Evolutionary conservation across 306 rosid species (phyloP).

Genomic region (Vicia sativa): DNA sequence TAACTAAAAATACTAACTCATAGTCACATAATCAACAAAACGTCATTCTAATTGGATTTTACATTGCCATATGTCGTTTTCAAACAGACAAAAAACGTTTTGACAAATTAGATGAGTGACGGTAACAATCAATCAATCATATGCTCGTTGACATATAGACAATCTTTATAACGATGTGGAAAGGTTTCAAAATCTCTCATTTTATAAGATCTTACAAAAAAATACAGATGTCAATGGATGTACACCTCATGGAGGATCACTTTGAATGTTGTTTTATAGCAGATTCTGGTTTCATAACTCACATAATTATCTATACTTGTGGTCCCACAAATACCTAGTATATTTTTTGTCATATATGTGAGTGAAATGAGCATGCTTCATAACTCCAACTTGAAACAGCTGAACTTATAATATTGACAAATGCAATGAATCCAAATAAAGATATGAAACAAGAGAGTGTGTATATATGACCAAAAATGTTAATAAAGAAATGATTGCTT

Average conservation of each 20-base stretch:
- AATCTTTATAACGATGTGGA: slow-evolving; percentile 2
- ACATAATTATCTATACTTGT: not conserved
- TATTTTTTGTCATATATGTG: not conserved
- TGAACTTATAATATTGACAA: not conserved
- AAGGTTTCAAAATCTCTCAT: not conserved
- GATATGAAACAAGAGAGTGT: not conserved
- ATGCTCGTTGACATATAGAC: slow-evolving; percentile 3
- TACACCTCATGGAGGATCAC: not conserved
- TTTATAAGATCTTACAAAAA: not conserved
- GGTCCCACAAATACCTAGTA: not conserved
- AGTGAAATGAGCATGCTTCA: slow-evolving; percentile 14
- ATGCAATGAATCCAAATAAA: not conserved
- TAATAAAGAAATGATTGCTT: slow-evolving; percentile 6
- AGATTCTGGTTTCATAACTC: too few species aligned
- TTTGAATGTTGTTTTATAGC: not conserved
- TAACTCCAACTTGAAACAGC: not conserved
- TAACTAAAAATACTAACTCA: not conserved
- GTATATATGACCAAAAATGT: not conserved
- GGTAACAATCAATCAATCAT: slow-evolving; percentile 6
- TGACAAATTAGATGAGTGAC: not conserved
- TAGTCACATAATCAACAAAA: slow-evolving; percentile 10
- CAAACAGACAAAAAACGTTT: not conserved
- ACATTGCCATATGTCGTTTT: not conserved
- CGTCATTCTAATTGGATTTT: slow-evolving; percentile 8
- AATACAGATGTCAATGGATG: not conserved